Conservation (phyloP, 306 rosid species). For the Malus domestica region ASM211411v1 NC_041798.1:31553001-31553500, state of each 20-base stretch:
- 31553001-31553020: slow-evolving; percentile 59
- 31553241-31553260: background rate
- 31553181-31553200: background rate
- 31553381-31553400: slow-evolving; percentile 98
- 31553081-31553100: slow-evolving; percentile 3
- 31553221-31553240: background rate
- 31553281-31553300: background rate
- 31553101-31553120: background rate
- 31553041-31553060: background rate
- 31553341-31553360: background rate
- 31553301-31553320: background rate
- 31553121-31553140: background rate
- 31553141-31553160: background rate
- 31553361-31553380: slow-evolving; percentile 1
- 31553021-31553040: slow-evolving; percentile 16
- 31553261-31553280: background rate
- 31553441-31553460: slow-evolving; percentile 67
- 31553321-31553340: background rate
- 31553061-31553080: slow-evolving; percentile 7
- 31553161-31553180: background rate
- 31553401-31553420: slow-evolving; percentile 92
- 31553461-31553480: slow-evolving; percentile 11
- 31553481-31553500: slow-evolving; percentile 2
- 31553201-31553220: background rate
- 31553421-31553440: slow-evolving; percentile 96